phyloP scores from a whole-genome alignment of 768 basidiomycete species.

The Phanerochaete sordida region DNA sequence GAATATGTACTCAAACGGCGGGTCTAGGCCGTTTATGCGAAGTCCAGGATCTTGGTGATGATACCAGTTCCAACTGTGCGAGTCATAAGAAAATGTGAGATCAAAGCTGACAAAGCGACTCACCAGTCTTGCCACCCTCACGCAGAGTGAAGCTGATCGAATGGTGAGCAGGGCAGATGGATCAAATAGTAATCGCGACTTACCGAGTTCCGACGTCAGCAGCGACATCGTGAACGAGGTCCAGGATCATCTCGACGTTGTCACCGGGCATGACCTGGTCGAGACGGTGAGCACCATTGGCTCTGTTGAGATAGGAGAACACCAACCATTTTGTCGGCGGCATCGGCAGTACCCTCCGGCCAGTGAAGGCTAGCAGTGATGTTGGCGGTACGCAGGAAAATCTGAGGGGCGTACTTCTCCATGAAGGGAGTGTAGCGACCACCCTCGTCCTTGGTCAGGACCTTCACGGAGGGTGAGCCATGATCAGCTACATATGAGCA shows the following conservation, averaged over 20 bases:
- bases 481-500: not conserved
- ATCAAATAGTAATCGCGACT: constrained; percentile 4
- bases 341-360: constrained; percentile 79
- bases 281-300: constrained; percentile 3
- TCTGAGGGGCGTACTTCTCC: constrained; percentile 90
- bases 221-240: constrained; percentile 81
- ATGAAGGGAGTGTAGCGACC: constrained; percentile 92
- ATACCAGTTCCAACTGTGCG: constrained; percentile 87
- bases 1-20: constrained; percentile 4
- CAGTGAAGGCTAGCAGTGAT: constrained; percentile 82
- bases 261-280: constrained; percentile 93
- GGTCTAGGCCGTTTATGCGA: constrained; percentile 19
- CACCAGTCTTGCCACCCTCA: constrained; percentile 91
- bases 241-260: constrained; percentile 90
- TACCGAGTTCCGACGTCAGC: constrained; percentile 83
- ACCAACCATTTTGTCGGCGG: constrained; percentile 82
- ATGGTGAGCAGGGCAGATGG: constrained; percentile 5
- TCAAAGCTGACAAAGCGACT: constrained; percentile 23
- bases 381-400: constrained; percentile 95
- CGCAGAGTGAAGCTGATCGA: constrained; percentile 74
- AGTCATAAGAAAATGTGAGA: constrained; percentile 2
- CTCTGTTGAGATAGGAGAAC: constrained; percentile 1
- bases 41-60: constrained; percentile 77
- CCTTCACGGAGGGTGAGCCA: constrained; percentile 33
- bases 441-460: constrained; percentile 85